Evolutionary conservation across 2,329 filamentous ascomycete genomes (phyloP).

Genomic region (Aspergillus thermomutatus): DNA sequence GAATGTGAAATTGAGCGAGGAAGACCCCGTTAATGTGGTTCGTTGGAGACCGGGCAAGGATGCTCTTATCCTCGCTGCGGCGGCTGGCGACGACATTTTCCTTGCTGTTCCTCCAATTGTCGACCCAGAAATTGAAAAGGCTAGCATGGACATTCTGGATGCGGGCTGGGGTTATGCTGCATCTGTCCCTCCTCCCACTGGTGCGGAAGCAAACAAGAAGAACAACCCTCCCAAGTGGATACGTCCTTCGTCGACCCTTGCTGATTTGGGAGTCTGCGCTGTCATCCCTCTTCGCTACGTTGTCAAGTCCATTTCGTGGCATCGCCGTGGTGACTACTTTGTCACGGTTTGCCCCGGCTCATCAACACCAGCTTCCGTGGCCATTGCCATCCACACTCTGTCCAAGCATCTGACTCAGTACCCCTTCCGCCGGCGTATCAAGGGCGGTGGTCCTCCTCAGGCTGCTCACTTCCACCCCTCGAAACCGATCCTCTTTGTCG

Average conservation of each 20-base stretch:
- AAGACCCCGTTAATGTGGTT: constrained; percentile 78
- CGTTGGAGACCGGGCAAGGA: constrained; percentile 86
- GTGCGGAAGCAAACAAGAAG: constrained; percentile 58
- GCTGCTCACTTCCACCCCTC: constrained; percentile 92
- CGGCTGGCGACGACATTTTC: constrained; percentile 79
- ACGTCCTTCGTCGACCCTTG: constrained; percentile 69
- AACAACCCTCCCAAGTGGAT: constrained; percentile 78
- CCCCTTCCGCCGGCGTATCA: constrained; percentile 73
- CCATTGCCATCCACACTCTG: constrained; percentile 90
- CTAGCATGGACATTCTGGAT: constrained; percentile 73
- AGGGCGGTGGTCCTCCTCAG: constrained; percentile 73
- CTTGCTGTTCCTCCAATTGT: constrained; percentile 73
- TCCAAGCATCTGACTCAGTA: constrained; percentile 93
- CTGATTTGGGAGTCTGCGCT: constrained; percentile 72
- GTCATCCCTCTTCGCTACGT: constrained; percentile 75
- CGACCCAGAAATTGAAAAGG: constrained; percentile 68
- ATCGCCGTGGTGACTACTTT: constrained; percentile 90
- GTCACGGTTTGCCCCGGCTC: constrained; percentile 76
- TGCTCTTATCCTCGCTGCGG: constrained; percentile 75
- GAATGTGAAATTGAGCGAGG: constrained; percentile 72
- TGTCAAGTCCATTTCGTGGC: constrained; percentile 89
- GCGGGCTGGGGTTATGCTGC: constrained; percentile 93
- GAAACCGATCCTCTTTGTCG: constrained; percentile 90
- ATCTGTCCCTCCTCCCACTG: constrained; percentile 51
- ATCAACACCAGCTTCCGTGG: constrained; percentile 50